Evolutionary conservation across 2,329 filamentous ascomycete genomes (phyloP).

Genomic region (Paraphaeosphaeria sporulosa): DNA sequence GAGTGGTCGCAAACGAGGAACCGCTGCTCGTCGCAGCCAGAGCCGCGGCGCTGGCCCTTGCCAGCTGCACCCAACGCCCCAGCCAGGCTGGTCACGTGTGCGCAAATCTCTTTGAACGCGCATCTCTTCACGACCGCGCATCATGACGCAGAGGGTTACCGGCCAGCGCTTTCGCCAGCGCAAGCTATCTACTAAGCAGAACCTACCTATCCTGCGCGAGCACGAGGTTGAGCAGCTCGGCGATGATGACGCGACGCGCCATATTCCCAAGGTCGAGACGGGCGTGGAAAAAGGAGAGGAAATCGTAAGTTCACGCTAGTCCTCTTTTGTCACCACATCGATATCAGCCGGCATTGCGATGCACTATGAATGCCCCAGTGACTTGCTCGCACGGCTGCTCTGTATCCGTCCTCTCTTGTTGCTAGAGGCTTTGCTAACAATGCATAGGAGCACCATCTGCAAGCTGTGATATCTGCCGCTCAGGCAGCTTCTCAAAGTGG

Average conservation of each 20-base stretch:
- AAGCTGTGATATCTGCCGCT: conserved; percentile 77
- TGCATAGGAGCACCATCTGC: conserved; percentile 88
- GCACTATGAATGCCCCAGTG: conserved; percentile 11
- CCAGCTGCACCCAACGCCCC: conserved; percentile 4
- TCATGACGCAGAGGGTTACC: conserved; percentile 48
- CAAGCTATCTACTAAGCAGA: conserved; percentile 92
- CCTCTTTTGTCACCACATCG: conserved; percentile 35
- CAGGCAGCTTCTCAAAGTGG: conserved; percentile 64
- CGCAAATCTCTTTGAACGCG: conserved; percentile 10
- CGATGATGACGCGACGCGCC: conserved; percentile 84
- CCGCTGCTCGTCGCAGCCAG: conserved; percentile 19
- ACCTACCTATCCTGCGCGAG: conserved; percentile 85
- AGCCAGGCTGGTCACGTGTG: conserved; percentile 35
- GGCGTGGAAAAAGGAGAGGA: conserved; percentile 97
- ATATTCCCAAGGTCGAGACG: conserved; percentile 85
- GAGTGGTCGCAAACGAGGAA: conserved; percentile 30
- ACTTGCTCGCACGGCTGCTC: conserved; percentile 4
- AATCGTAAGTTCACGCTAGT: conserved; percentile 74
- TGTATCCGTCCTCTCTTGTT: conserved; percentile 6
- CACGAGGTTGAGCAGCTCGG: conserved; percentile 85
- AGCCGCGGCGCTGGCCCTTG: conserved; percentile 5
- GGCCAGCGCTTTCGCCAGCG: conserved; percentile 76
- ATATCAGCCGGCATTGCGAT: conserved; percentile 14
- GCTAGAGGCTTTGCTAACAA: conserved; percentile 26
- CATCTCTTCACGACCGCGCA: conserved; percentile 24